Percentiles rank a stretch among this genome's conserved stretches.
Conservation (phyloP, 371 early-diverging fungal species). For the Apophysomyces sp. region DNA sequence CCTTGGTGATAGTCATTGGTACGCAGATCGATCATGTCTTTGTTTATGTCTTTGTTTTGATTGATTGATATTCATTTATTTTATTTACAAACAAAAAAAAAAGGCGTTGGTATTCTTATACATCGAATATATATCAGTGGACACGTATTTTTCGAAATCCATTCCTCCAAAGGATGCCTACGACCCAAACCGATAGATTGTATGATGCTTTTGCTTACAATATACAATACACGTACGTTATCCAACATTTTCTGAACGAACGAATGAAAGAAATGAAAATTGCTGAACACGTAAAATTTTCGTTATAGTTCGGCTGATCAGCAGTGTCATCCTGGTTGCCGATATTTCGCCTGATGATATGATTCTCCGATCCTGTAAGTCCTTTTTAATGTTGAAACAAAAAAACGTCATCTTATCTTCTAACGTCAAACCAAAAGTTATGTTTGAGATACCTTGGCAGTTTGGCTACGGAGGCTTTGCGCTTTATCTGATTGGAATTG, state of each 20-base stretch:
- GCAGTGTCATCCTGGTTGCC: slow-evolving; percentile 15
- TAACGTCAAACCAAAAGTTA: background rate
- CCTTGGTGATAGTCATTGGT: slow-evolving; percentile 20
- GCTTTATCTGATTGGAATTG: slow-evolving; percentile 27
- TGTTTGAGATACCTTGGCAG: slow-evolving; percentile 28
- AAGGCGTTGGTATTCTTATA: slow-evolving; percentile 14
- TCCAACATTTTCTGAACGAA: background rate
- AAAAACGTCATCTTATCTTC: background rate
- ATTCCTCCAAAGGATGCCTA: slow-evolving; percentile 8
- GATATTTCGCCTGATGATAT: slow-evolving; percentile 12
- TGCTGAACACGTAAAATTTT: background rate
- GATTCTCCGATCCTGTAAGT: slow-evolving; percentile 18
- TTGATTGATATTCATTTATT: too few species aligned
- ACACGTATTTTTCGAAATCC: slow-evolving; percentile 12
- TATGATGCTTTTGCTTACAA: slow-evolving; percentile 19
- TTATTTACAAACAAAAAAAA: background rate
- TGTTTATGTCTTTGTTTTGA: too few species aligned
- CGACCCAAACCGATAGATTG: slow-evolving; percentile 26
- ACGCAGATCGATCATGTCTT: slow-evolving; percentile 4
- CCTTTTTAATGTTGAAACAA: background rate
- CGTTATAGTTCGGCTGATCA: slow-evolving; percentile 18
- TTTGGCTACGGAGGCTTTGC: slow-evolving; percentile 30
- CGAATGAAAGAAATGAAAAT: background rate
- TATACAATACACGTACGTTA: slow-evolving; percentile 19
- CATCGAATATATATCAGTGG: slow-evolving; percentile 14